Evolutionary conservation across 768 basidiomycete species (phyloP), one percentile per base, ranked within the genome.

Genomic region (Trametes coccinea): DNA sequence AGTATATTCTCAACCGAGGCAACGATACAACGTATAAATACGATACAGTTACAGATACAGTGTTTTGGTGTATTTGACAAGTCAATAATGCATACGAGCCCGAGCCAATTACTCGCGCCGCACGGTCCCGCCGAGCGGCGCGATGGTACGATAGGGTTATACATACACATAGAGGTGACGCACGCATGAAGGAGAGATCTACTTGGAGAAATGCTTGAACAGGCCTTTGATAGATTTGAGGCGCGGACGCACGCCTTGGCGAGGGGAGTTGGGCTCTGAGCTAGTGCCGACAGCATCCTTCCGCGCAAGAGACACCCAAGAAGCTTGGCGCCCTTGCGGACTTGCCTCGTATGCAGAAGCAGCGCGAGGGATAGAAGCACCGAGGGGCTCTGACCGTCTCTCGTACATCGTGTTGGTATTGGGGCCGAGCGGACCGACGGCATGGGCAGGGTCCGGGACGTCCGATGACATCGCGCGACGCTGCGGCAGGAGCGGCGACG

Each of bases 151-250:
- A 11, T 37, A 37, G 34, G 5, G 34, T 37, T 37, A 37, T 37
- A 37, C 34, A 37, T 37, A 11, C 34, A 6, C 11, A 11, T 5
- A 37, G 11, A 37, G 34, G 11, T 37, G 34, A 22, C 34, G 34
- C 34, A 11, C 34, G 34, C 11, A 37, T 11, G 34, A 37, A 5
- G 11, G 5, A 11, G 34, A 6, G 34, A 37, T 22, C 47, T 31
- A 63, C 44, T 63, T 64, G 3, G 62, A 64, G 49, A 59, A 60
- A 27, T 59, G 62, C 58, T 64, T 64, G 62, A 64, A 60, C 34
- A 64, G 44, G 27, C 58, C 54, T 43, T 60, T 64, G 48, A 64
- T 50, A 5, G 53, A 56, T 49, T 56, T 64, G 27, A 64, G 62
- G 16, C 62, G 48, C 27, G 58, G 62, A 5, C 62, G 58, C 7